A percentile compares a stretch with the other conserved stretches of the same genome.
These are phyloP conservation scores for Anthracocystis walkeri DNA, from an alignment of 1,284 basidiomycete genomes.

Conservation along the genomic window DNA sequence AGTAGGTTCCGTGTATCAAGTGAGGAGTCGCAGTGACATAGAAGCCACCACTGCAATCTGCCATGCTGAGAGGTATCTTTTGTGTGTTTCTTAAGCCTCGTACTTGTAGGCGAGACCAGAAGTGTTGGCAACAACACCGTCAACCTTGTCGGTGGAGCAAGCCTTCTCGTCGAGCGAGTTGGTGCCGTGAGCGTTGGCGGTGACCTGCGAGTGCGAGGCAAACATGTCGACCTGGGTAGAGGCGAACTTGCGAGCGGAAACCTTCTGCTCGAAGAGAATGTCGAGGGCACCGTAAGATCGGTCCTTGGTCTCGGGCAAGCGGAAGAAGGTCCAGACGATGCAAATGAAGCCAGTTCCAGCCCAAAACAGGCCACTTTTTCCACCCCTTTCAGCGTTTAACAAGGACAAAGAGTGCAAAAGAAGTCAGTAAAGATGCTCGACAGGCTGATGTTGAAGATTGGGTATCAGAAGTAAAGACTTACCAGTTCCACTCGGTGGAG, in stretches of 20 bases:
- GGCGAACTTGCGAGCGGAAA: slow-evolving; percentile 69
- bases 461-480: too few relatives aligned
- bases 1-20: not conserved
- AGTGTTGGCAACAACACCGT: slow-evolving; percentile 36
- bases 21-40: not conserved
- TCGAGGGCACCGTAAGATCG: slow-evolving; percentile 71
- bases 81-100: slow-evolving; percentile 20
- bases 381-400: slow-evolving; percentile 47
- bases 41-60: too few relatives aligned
- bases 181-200: slow-evolving; percentile 7
- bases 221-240: slow-evolving; percentile 67
- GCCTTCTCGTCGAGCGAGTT: slow-evolving; percentile 27
- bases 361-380: slow-evolving; percentile 71
- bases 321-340: slow-evolving; percentile 69
- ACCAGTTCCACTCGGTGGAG: slow-evolving; percentile 70
- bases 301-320: slow-evolving; percentile 70
- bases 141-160: slow-evolving; percentile 39
- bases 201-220: slow-evolving; percentile 30
- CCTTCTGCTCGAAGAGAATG: slow-evolving; percentile 69
- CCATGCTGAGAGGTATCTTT: not conserved
- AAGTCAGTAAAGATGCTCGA: too few relatives aligned
- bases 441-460: too few relatives aligned
- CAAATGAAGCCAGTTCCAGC: slow-evolving; percentile 69
- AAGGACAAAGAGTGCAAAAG: too few relatives aligned
- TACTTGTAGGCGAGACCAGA: slow-evolving; percentile 45